phyloP scores from a whole-genome alignment of 2,329 filamentous ascomycete genomes.

The Paraconiothyrium brasiliense region DNA sequence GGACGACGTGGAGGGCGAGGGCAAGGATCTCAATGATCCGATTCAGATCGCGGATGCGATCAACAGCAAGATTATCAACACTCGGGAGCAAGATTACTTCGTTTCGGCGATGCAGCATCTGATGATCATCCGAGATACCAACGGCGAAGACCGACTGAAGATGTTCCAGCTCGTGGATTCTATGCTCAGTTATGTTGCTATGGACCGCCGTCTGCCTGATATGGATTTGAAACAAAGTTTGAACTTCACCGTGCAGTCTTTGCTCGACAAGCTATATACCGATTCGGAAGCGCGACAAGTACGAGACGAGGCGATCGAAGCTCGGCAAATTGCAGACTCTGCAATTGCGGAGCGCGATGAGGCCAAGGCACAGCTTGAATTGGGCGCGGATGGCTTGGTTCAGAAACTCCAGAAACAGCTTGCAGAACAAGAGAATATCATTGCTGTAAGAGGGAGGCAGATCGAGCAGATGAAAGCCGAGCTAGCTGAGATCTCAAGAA shows the following conservation, averaged over 20 bases:
- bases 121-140: constrained; percentile 88
- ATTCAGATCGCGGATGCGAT: constrained; percentile 95
- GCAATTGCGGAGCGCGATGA: constrained; percentile 97
- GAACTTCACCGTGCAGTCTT: constrained; percentile 94
- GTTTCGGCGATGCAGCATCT: constrained; percentile 94
- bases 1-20: constrained; percentile 84
- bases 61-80: constrained; percentile 82
- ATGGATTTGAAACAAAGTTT: constrained; percentile 98
- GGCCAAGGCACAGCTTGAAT: constrained; percentile 84
- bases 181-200: constrained; percentile 99
- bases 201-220: constrained; percentile 94
- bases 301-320: constrained; percentile 89
- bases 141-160: constrained; percentile 87
- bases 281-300: constrained; percentile 94
- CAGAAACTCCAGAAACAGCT: constrained; percentile 91
- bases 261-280: constrained; percentile 95
- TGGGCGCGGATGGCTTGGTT: constrained; percentile 93
- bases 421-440: constrained; percentile 90
- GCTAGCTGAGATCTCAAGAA: constrained; percentile 82
- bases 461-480: constrained; percentile 90
- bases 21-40: constrained; percentile 92
- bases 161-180: constrained; percentile 98
- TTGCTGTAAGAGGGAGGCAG: constrained; percentile 86
- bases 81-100: constrained; percentile 92
- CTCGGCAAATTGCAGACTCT: constrained; percentile 91